These are phyloP conservation scores for Cytidiella melzeri DNA, from an alignment of 768 basidiomycete species.

Conservation along the genomic window DNA sequence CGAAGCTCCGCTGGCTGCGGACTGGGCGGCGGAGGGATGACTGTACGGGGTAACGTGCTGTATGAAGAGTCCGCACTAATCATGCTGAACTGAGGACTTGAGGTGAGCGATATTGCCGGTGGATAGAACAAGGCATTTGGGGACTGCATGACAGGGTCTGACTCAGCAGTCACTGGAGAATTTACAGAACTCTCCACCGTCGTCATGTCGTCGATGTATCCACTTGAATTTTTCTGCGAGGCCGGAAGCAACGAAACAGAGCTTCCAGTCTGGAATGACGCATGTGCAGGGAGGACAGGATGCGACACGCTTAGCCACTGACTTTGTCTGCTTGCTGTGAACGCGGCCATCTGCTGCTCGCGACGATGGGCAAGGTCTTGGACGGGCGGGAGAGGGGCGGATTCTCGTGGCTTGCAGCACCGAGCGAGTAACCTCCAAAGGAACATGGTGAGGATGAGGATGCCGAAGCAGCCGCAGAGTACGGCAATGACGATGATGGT, in stretches of 20 bases:
- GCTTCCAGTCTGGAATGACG: constrained; percentile 12
- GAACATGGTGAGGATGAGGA: constrained; percentile 32
- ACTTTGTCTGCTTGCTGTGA: constrained; percentile 22
- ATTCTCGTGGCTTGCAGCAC: constrained; percentile 22
- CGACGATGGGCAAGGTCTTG: constrained; percentile 62
- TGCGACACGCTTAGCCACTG: constrained; percentile 21
- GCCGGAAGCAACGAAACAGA: constrained; percentile 16
- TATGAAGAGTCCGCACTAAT: constrained; percentile 10
- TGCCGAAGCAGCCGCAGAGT: constrained; percentile 38
- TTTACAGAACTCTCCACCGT: constrained; percentile 15
- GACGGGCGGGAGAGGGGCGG: constrained; percentile 53
- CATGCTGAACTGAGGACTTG: constrained; percentile 15
- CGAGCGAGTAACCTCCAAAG: constrained; percentile 34
- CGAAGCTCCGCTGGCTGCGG: constrained; percentile 8
- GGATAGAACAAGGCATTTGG: constrained; percentile 18
- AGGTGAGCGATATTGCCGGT: constrained; percentile 1
- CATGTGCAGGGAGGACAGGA: constrained; percentile 6
- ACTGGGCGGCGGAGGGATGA: constrained; percentile 3
- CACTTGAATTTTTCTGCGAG: constrained; percentile 14
- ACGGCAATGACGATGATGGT: constrained; percentile 46
- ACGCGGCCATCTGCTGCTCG: constrained; percentile 40
- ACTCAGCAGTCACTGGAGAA: constrained; percentile 8
- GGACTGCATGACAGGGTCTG: constrained; percentile 9
- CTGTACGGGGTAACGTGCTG: constrained; percentile 4
- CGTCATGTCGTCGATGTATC: constrained; percentile 14